These are phyloP conservation scores for Blastosporella zonata DNA, from an alignment of 1,284 basidiomycete species.

Conservation along the genomic window DNA sequence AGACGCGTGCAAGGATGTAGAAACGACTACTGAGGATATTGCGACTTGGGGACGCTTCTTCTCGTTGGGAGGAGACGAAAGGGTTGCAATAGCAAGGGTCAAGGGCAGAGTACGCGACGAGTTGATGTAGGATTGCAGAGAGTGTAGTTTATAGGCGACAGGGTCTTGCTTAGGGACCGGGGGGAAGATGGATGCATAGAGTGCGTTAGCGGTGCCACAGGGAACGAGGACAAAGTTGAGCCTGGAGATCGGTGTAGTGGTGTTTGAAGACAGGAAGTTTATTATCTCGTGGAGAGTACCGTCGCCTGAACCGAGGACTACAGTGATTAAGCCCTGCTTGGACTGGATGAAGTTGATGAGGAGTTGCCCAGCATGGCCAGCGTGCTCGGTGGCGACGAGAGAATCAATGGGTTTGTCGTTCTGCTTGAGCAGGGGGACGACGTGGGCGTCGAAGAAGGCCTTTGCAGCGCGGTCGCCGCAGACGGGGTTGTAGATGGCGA, in stretches of 20 bases:
- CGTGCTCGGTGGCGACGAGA: constrained; percentile 48
- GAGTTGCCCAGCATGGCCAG: constrained; percentile 59
- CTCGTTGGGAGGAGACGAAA: constrained; percentile 34
- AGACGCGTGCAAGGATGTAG: constrained; percentile 84
- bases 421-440: constrained; percentile 62
- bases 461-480: constrained; percentile 35
- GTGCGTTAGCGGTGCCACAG: constrained; percentile 91
- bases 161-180: constrained; percentile 27
- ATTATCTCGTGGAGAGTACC: constrained; percentile 89
- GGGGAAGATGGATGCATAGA: constrained; percentile 70
- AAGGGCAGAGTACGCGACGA: constrained; percentile 42
- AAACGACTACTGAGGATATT: constrained; percentile 63
- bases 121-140: constrained; percentile 47
- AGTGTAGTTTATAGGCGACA: constrained; percentile 48
- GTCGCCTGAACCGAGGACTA: constrained; percentile 81
- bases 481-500: constrained; percentile 49
- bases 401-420: constrained; percentile 36
- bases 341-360: constrained; percentile 41
- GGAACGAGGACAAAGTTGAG: constrained; percentile 62
- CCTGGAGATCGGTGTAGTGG: constrained; percentile 12
- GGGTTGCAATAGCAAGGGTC: constrained; percentile 54
- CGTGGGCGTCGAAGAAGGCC: constrained; percentile 52
- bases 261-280: constrained; percentile 46
- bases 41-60: constrained; percentile 23
- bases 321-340: constrained; percentile 30